Conservation (phyloP, 176 grass and related monocot species). For the Carex kokanica region DNA sequence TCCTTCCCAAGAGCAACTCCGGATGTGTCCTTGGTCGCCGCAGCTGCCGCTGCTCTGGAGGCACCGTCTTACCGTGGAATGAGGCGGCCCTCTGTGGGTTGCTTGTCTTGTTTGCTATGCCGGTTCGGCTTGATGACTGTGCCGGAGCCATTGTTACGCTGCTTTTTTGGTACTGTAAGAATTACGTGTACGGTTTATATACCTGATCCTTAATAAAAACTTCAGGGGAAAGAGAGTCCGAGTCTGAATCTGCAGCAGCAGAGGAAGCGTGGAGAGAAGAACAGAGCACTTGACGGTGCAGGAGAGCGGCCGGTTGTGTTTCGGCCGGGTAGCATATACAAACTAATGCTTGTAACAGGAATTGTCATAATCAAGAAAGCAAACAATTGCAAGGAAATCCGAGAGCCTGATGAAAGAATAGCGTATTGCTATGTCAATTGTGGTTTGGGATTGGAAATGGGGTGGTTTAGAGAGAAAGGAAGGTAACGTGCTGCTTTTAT, state of each 20-base stretch:
- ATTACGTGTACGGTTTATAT: background rate
- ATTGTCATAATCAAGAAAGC: conserved; percentile 28
- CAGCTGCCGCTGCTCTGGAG: conserved; percentile 28
- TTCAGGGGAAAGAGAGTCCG: background rate
- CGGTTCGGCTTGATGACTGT: background rate
- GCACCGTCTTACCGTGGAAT: conserved; percentile 49
- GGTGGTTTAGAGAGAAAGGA: background rate
- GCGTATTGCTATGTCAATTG: background rate
- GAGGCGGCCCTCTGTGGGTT: conserved; percentile 42
- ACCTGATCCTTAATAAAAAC: background rate
- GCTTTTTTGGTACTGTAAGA: background rate
- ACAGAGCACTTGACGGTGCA: background rate
- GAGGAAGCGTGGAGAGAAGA: background rate
- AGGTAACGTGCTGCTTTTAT: background rate
- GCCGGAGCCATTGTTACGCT: background rate
- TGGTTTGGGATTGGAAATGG: background rate
- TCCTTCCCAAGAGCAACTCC: conserved; percentile 45
- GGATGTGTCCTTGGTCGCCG: conserved; percentile 64
- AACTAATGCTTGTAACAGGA: conserved; percentile 7
- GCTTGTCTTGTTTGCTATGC: conserved; percentile 8
- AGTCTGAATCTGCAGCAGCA: background rate
- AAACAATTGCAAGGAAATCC: conserved; percentile 1
- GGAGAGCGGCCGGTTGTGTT: background rate
- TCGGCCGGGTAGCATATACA: background rate
- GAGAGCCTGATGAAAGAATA: background rate